Evolutionary conservation across 345 rosid genomes (phyloP).

Genomic region (Atalantia buxifolia): DNA sequence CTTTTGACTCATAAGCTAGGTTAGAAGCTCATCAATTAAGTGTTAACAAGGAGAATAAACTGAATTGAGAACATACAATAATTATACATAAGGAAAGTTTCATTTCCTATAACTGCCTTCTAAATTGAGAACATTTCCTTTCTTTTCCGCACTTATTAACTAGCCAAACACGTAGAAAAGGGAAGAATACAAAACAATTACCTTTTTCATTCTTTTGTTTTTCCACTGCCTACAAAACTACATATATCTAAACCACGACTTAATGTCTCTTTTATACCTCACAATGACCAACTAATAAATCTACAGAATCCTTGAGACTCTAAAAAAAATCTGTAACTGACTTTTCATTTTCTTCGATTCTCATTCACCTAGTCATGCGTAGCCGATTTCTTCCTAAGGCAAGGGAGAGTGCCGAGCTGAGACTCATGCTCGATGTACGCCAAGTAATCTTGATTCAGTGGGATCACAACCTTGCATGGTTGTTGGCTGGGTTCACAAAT

Average conservation of each 20-base stretch:
- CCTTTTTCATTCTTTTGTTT: slow-evolving; percentile 91
- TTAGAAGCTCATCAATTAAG: too few species aligned
- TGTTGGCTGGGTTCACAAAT: too few species aligned
- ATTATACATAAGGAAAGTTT: background rate
- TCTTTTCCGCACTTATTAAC: slow-evolving; percentile 6
- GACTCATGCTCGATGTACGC: slow-evolving; percentile 84
- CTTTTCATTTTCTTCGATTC: slow-evolving; percentile 36
- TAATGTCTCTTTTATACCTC: slow-evolving; percentile 77
- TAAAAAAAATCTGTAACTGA: slow-evolving; percentile 62
- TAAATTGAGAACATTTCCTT: background rate
- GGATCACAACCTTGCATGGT: slow-evolving; percentile 32
- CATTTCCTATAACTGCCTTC: too few species aligned
- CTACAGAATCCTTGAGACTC: slow-evolving; percentile 57
- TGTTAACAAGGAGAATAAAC: too few species aligned
- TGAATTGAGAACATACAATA: too few species aligned
- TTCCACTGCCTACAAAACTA: slow-evolving; percentile 70
- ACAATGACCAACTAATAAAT: slow-evolving; percentile 64
- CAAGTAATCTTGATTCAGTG: slow-evolving; percentile 72
- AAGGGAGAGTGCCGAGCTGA: slow-evolving; percentile 66
- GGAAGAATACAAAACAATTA: slow-evolving; percentile 7
- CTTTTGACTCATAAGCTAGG: too few species aligned
- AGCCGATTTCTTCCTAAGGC: slow-evolving; percentile 56
- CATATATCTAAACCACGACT: slow-evolving; percentile 78
- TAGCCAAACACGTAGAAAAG: background rate
- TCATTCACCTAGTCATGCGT: slow-evolving; percentile 26